phyloP scores from a whole-genome alignment of 148 eudicot species.

The Rhododendron simsii region DNA sequence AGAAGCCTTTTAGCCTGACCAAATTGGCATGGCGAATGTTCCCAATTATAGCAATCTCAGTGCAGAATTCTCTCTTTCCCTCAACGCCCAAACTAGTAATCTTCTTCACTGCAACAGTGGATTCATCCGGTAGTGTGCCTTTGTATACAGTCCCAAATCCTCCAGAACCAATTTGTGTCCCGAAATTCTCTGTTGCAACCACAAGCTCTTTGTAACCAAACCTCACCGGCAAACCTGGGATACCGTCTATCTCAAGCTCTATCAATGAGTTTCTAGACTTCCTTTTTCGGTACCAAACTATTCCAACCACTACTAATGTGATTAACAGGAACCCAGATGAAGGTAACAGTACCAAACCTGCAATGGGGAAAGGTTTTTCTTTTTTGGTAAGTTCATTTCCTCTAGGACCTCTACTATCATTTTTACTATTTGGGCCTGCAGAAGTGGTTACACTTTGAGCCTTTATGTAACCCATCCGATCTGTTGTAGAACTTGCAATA shows the following conservation, averaged over 20 bases:
- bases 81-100: conserved; percentile 47
- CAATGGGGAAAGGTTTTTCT: conserved; percentile 23
- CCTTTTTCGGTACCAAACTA: conserved; percentile 34
- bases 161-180: conserved; percentile 55
- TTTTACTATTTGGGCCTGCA: background rate
- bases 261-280: conserved; percentile 24
- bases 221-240: conserved; percentile 60
- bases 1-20: conserved; percentile 65
- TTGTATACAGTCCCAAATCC: conserved; percentile 75
- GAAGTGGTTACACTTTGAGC: conserved; percentile 10
- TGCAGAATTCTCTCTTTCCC: conserved; percentile 69
- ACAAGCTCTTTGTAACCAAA: conserved; percentile 46
- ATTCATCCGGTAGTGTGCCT: conserved; percentile 42
- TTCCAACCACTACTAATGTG: conserved; percentile 5
- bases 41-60: conserved; percentile 74
- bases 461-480: conserved; percentile 46
- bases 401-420: background rate
- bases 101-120: conserved; percentile 65
- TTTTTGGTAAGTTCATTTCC: too few species aligned
- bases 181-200: conserved; percentile 53
- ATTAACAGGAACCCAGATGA: conserved; percentile 25
- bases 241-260: conserved; percentile 50
- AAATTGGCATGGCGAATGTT: conserved; percentile 68
- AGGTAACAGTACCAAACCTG: conserved; percentile 40
- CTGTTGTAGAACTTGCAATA: background rate